Conservation (phyloP, 2,329 filamentous ascomycete genomes). For the Orbilia blumenaviensis region DNA sequence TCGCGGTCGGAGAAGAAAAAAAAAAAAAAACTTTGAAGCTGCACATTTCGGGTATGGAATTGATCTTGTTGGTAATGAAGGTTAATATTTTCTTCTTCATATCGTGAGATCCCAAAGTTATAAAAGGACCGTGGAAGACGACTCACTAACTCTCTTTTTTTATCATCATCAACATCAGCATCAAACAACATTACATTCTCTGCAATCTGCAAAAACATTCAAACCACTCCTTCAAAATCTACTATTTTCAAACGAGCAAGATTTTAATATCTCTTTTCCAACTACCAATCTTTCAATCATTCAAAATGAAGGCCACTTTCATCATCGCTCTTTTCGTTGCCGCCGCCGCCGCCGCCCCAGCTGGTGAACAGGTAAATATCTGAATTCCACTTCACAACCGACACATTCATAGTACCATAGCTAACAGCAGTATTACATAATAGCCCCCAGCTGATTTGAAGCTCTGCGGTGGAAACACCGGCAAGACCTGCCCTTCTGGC, state of each 20-base stretch:
- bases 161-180: constrained; percentile 3
- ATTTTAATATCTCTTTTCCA: neutral
- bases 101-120: neutral
- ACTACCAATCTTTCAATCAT: neutral
- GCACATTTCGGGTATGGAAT: neutral
- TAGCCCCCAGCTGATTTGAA: neutral
- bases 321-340: constrained; percentile 32
- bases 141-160: neutral
- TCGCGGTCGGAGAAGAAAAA: neutral
- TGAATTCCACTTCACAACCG: neutral
- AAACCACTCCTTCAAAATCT: neutral
- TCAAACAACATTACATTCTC: neutral
- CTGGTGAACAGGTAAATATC: neutral
- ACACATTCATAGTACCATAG: neutral
- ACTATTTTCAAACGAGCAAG: neutral
- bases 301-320: constrained; percentile 40
- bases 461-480: constrained; percentile 9
- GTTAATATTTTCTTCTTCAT: neutral
- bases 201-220: neutral
- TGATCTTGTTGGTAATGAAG: neutral
- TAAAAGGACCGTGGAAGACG: neutral
- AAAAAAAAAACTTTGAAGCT: neutral
- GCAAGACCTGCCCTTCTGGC: neutral
- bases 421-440: neutral
- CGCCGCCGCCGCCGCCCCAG: constrained; percentile 19